Conservation (phyloP, 305 asterid genomes). For the Coffea humblotiana region DNA sequence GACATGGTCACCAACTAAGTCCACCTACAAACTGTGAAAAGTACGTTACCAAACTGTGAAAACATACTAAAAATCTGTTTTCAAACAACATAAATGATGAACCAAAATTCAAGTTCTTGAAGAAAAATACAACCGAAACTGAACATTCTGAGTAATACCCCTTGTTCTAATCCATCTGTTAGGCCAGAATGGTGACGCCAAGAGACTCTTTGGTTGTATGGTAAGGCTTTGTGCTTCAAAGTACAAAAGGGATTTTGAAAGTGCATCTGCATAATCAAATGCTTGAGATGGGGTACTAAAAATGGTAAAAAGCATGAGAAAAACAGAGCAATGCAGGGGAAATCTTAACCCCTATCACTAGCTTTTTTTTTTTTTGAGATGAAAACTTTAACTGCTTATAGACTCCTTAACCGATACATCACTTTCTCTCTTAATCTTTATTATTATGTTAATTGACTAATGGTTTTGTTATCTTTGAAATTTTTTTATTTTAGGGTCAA, state of each 20-base stretch:
- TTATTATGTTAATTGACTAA: no score
- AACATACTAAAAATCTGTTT: background rate
- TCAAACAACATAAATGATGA: no score
- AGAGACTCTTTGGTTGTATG: no score
- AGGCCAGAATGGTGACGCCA: no score
- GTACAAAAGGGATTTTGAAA: conserved; percentile 79
- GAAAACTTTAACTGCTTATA: no score
- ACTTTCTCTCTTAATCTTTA: no score
- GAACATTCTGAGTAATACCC: conserved; percentile 45
- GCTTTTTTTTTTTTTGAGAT: no score
- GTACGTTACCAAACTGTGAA: background rate
- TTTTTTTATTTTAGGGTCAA: no score
- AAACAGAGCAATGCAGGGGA: background rate
- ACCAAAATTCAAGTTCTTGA: no score
- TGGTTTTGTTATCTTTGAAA: no score
- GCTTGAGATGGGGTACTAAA: conserved; percentile 7
- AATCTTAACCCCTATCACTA: background rate
- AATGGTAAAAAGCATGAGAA: conserved; percentile 3
- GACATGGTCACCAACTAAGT: background rate
- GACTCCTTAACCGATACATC: no score
- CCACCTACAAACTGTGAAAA: background rate
- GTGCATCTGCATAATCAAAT: conserved; percentile 60
- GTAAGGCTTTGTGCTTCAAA: conserved; percentile 71
- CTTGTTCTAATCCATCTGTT: conserved; percentile 93
- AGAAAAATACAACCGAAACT: no score